Evolutionary conservation across 805 yeast species (phyloP), one percentile per base, ranked within the genome.

Genomic region (Myxozyma monticola): DNA sequence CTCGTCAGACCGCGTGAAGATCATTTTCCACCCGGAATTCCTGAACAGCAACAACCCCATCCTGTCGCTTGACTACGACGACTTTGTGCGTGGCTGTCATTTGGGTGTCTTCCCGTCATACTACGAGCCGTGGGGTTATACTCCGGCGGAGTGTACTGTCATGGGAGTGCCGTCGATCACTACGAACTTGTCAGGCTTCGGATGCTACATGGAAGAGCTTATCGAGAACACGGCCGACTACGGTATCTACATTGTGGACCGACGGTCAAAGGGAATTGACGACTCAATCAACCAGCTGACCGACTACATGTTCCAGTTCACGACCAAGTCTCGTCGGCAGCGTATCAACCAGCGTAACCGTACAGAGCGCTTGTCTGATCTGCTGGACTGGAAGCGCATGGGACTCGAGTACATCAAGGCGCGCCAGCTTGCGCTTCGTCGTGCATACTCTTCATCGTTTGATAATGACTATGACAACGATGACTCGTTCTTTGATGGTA

Each of bases 111-210:
- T 91, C 83, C 99, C 99, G 42, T 88, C 96, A 0, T 91, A 91
- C 72, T 91, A 91, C 67, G 99, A 91, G 72, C 99, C 99, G 3
- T 91, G 99, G 99, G 99, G 99, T 34, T 91, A 91, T 70, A 91
- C 99, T 1, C 99, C 99, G 2, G 98, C 98, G 7, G 99, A 91
- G 69, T 93, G 99, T 74, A 91, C 99, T 0, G 99, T 93, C 21
- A 91, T 91, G 99, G 99, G 99, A 49, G 95, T 93, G 52, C 99
- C 99, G 15, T 88, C 96, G 5, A 87, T 91, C 64, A 91, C 99
- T 9, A 91, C 99, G 36, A 91, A 91, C 68, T 73, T 91, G 53
- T 88, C 96, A 1, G 99, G 99, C 1, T 91, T 91, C 66, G 99
- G 99, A 42, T 95, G 98, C 60, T 91, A 91, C 72, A 91, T 91